These are phyloP conservation scores for Paramecium sonneborni DNA, from an alignment of 73 alveolate species.

Conservation along the genomic window DNA sequence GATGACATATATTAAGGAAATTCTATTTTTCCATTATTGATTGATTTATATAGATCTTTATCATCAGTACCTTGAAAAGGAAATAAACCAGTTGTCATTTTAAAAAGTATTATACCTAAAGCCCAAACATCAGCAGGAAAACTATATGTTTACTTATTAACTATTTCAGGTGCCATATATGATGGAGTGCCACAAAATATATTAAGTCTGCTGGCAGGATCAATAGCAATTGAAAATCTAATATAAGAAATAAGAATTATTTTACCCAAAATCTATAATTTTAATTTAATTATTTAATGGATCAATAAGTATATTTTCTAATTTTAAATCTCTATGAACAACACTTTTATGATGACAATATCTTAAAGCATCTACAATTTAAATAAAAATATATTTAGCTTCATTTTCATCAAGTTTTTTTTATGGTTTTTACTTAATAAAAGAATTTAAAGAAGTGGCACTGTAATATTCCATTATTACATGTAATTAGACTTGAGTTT, in stretches of 20 bases:
- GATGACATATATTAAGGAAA: slow-evolving; percentile 12
- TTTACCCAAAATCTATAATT: slow-evolving; percentile 92
- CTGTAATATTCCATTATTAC: slow-evolving; percentile 87
- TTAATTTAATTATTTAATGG: slow-evolving; percentile 71
- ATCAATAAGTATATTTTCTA: slow-evolving; percentile 87
- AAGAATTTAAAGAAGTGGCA: slow-evolving; percentile 82
- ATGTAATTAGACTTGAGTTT: slow-evolving; percentile 76
- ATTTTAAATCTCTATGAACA: slow-evolving; percentile 91
- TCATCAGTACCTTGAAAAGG: slow-evolving; percentile 82
- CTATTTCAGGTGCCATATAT: slow-evolving; percentile 93
- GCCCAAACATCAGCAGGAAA: slow-evolving; percentile 91
- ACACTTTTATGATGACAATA: slow-evolving; percentile 85
- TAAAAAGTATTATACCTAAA: slow-evolving; percentile 80
- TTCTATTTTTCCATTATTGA: slow-evolving; percentile 54
- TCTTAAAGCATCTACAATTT: slow-evolving; percentile 83
- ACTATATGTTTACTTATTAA: slow-evolving; percentile 71
- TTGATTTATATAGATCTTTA: slow-evolving; percentile 65
- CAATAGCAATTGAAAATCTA: slow-evolving; percentile 67
- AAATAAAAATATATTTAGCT: slow-evolving; percentile 77
- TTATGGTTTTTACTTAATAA: slow-evolving; percentile 70
- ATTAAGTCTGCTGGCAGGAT: slow-evolving; percentile 70
- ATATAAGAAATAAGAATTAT: slow-evolving; percentile 40
- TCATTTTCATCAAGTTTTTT: slow-evolving; percentile 81
- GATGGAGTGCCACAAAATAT: slow-evolving; percentile 94
- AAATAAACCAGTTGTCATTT: slow-evolving; percentile 80